These are phyloP conservation scores for Phlegmacium glaucopus DNA, from an alignment of 768 basidiomycete genomes.

Conservation along the genomic window DNA sequence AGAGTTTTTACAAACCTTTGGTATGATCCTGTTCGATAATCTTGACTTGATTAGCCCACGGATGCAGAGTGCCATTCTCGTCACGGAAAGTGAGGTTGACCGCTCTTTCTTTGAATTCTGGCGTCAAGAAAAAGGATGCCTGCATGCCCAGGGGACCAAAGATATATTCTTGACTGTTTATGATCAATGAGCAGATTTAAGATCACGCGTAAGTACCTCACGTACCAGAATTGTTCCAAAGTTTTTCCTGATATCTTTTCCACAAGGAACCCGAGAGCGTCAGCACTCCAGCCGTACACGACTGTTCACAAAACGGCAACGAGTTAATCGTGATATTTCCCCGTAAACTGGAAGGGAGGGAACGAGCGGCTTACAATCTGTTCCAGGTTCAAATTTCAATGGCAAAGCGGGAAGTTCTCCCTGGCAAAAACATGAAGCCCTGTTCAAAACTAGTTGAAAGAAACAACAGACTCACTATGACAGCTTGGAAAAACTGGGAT, in stretches of 20 bases:
- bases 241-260: conserved; percentile 24
- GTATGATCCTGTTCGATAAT: conserved; percentile 25
- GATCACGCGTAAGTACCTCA: background rate
- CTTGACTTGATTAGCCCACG: conserved; percentile 19
- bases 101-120: conserved; percentile 18
- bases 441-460: background rate
- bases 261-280: conserved; percentile 28
- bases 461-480: conserved; percentile 16
- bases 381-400: conserved; percentile 31
- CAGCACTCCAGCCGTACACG: conserved; percentile 30
- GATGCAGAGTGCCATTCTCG: conserved; percentile 14
- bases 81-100: conserved; percentile 21
- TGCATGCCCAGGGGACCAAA: conserved; percentile 29
- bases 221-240: conserved; percentile 30
- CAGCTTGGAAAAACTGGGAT: conserved; percentile 18
- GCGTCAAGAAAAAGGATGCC: conserved; percentile 27
- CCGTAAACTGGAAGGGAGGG: background rate
- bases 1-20: no score
- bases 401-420: conserved; percentile 23
- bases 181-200: background rate
- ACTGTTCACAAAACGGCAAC: conserved; percentile 11
- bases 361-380: no score
- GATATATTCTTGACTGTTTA: conserved; percentile 25
- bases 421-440: conserved; percentile 11
- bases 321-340: background rate